These are phyloP conservation scores for Tetraselmis striata DNA, from an alignment of 139 green algal species.

Conservation along the genomic window DNA sequence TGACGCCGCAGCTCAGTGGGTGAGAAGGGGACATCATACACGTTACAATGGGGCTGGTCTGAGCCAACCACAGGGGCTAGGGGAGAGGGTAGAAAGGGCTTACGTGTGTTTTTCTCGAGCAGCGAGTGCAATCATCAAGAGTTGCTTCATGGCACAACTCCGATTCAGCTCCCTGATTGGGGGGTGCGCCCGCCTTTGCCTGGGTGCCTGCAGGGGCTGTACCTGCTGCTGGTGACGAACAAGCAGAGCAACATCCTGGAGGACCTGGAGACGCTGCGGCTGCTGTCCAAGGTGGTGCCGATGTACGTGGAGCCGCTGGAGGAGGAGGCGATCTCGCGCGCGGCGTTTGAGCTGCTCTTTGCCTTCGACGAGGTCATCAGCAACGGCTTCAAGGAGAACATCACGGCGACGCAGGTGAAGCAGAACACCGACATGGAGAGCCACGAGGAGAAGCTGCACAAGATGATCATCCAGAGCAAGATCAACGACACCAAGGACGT, in stretches of 20 bases:
- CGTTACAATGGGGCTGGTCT: no score
- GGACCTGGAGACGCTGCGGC: slow-evolving; percentile 93
- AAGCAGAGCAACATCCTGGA: slow-evolving; percentile 98
- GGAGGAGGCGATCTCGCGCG: slow-evolving; percentile 68
- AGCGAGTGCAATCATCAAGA: no score
- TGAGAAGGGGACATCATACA: no score
- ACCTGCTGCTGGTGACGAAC: slow-evolving; percentile 97
- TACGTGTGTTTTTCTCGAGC: no score
- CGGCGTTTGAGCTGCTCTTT: slow-evolving; percentile 97
- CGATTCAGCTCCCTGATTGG: no score
- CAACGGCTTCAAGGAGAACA: slow-evolving; percentile 86
- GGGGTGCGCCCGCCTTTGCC: no score
- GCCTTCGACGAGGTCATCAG: slow-evolving; percentile 98
- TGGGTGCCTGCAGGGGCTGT: slow-evolving; percentile 89
- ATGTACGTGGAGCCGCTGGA: slow-evolving; percentile 78
- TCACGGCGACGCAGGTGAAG: slow-evolving; percentile 77
- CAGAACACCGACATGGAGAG: slow-evolving; percentile 97
- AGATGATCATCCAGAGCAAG: slow-evolving; percentile 95
- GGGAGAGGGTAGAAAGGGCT: no score
- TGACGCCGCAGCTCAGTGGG: no score
- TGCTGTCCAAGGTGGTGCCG: slow-evolving; percentile 92
- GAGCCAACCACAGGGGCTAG: no score
- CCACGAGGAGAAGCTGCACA: slow-evolving; percentile 98
- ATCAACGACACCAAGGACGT: slow-evolving; percentile 82
- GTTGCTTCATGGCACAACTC: no score